phyloP scores from a whole-genome alignment of 208 protist species.

The Trypanosoma mega region DNA sequence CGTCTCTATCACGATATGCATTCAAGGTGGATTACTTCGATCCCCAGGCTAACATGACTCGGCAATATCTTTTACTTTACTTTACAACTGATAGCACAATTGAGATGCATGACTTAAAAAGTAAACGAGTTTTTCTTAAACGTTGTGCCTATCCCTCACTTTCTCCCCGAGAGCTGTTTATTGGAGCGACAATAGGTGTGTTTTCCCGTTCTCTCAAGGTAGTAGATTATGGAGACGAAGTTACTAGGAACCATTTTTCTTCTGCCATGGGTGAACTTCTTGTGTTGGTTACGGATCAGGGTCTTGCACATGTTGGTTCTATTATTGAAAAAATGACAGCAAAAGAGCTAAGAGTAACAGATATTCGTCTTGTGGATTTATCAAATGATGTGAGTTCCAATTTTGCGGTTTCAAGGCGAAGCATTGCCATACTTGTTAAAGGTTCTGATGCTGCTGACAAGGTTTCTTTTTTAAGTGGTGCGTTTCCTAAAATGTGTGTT shows the following conservation, averaged over 20 bases:
- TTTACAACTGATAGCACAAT: conserved; percentile 88
- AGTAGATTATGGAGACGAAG: conserved; percentile 91
- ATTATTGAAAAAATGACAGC: conserved; percentile 54
- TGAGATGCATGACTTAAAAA: conserved; percentile 95
- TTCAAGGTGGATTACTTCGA: conserved; percentile 92
- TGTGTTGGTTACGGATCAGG: conserved; percentile 53
- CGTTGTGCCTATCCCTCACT: conserved; percentile 86
- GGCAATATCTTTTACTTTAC: conserved; percentile 92
- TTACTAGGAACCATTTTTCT: conserved; percentile 69
- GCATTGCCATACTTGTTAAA: conserved; percentile 56
- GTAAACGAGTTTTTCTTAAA: conserved; percentile 91
- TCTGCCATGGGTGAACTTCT: conserved; percentile 58
- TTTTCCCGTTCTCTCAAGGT: conserved; percentile 93
- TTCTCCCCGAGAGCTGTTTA: conserved; percentile 81
- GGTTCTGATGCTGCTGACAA: conserved; percentile 68
- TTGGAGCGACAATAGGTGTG: conserved; percentile 91
- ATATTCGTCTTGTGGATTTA: conserved; percentile 71
- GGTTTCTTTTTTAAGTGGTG: conserved; percentile 22
- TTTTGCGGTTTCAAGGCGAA: conserved; percentile 33
- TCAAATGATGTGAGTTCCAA: conserved; percentile 38
- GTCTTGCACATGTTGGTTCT: conserved; percentile 36
- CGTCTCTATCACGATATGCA: conserved; percentile 48
- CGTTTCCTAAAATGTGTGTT: conserved; percentile 36
- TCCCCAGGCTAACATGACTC: conserved; percentile 82
- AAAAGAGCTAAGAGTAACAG: conserved; percentile 63